A percentile compares a stretch with the other conserved stretches of the same genome.
Conservation (phyloP, 371 early-diverging fungal genomes). For the Mucor lusitanicus region DNA sequence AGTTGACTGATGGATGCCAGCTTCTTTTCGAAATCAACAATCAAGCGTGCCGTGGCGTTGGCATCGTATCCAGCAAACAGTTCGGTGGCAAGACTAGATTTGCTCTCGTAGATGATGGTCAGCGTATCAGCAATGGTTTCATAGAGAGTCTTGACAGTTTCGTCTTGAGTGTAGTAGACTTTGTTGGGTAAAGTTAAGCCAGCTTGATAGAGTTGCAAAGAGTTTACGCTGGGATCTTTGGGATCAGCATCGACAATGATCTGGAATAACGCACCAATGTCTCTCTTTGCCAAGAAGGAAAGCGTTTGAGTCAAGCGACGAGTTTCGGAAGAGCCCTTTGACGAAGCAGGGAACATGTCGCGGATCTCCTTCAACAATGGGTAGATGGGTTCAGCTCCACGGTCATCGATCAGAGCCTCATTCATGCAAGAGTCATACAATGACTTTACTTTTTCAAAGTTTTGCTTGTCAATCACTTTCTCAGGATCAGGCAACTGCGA, state of each 20-base stretch:
- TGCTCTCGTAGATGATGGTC: constrained; percentile 16
- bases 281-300: constrained; percentile 12
- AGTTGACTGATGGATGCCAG: constrained; percentile 37
- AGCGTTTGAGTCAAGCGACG: constrained; percentile 20
- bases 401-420: constrained; percentile 45
- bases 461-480: constrained; percentile 42
- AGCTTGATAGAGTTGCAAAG: constrained; percentile 48
- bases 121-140: constrained; percentile 34
- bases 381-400: constrained; percentile 48
- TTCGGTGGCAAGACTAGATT: background rate
- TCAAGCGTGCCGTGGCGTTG: constrained; percentile 26
- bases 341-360: constrained; percentile 17
- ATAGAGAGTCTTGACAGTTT: constrained; percentile 30
- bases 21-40: constrained; percentile 51
- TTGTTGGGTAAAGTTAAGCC: constrained; percentile 61
- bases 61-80: background rate
- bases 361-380: constrained; percentile 42
- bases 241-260: constrained; percentile 38
- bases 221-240: constrained; percentile 47
- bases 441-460: constrained; percentile 50
- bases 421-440: constrained; percentile 63
- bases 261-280: constrained; percentile 19
- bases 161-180: constrained; percentile 53
- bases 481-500: constrained; percentile 35
- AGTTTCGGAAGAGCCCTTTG: constrained; percentile 2